These are phyloP conservation scores for Tricholoma matsutake DNA, from an alignment of 768 basidiomycete species.

Conservation along the genomic window DNA sequence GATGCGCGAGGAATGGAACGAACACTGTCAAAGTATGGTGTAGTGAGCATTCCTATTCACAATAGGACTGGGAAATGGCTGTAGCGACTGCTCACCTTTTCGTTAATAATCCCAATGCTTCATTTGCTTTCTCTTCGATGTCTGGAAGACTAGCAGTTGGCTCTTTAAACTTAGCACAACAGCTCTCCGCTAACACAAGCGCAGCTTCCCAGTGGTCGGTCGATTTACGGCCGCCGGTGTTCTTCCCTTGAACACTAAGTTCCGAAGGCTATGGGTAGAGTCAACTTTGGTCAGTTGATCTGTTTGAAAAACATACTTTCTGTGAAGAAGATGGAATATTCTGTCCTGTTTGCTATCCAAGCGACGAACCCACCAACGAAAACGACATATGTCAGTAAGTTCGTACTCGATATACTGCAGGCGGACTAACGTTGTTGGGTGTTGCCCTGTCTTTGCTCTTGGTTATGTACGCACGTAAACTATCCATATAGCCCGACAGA, in stretches of 20 bases:
- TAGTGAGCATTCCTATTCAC: constrained; percentile 8
- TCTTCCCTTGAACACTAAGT: constrained; percentile 3
- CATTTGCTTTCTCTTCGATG: constrained; percentile 10
- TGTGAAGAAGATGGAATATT: too few species aligned
- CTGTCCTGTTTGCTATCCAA: too few species aligned
- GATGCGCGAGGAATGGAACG: constrained; percentile 13
- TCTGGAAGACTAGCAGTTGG: not conserved
- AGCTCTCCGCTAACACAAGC: constrained; percentile 7
- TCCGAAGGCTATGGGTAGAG: constrained; percentile 1
- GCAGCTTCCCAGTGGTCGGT: constrained; percentile 10
- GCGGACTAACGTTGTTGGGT: not conserved
- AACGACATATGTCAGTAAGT: too few species aligned
- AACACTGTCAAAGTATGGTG: constrained; percentile 8
- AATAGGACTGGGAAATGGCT: not conserved
- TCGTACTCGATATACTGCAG: too few species aligned
- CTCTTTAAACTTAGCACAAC: constrained; percentile 9
- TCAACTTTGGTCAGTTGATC: not conserved
- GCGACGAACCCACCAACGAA: too few species aligned
- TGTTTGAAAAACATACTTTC: not conserved
- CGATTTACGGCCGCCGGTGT: constrained; percentile 8
- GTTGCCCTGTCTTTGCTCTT: constrained; percentile 1
- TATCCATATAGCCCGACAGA: constrained; percentile 17
- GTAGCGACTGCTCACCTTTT: constrained; percentile 5
- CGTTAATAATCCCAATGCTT: constrained; percentile 8
- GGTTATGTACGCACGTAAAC: constrained; percentile 11